Evolutionary conservation across 352 stramenopile genomes (phyloP).

Genomic region (Globisporangium spiculum): DNA sequence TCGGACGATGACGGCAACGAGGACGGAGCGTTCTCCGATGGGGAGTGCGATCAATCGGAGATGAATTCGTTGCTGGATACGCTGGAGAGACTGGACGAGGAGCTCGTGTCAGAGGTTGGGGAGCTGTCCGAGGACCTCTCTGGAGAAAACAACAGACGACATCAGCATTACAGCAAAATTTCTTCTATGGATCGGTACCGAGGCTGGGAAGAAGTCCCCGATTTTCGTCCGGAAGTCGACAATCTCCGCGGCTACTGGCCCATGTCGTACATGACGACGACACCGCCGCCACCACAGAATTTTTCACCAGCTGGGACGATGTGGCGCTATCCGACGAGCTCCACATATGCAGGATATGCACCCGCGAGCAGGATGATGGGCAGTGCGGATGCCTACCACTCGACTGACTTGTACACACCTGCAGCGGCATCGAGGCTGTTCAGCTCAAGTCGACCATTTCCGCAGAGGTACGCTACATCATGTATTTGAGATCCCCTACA

Average conservation of each 20-base stretch:
- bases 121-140: conserved; percentile 18
- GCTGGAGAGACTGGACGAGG: conserved; percentile 23
- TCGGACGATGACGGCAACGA: conserved; percentile 8
- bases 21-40: conserved; percentile 6
- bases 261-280: conserved; percentile 2
- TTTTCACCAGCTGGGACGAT: not conserved
- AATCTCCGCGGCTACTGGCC: conserved; percentile 5
- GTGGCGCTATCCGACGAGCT: conserved; percentile 15
- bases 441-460: conserved; percentile 9
- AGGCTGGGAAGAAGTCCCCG: conserved; percentile 5
- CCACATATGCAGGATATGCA: not conserved
- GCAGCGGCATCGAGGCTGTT: conserved; percentile 8
- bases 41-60: conserved; percentile 19
- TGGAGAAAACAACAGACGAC: not conserved
- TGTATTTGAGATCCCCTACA: not conserved
- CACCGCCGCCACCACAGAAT: not conserved
- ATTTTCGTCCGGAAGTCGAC: conserved; percentile 4
- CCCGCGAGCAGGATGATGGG: not conserved
- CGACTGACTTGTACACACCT: conserved; percentile 5
- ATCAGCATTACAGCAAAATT: not conserved
- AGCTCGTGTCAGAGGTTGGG: conserved; percentile 24
- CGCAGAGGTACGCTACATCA: conserved; percentile 3
- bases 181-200: conserved; percentile 7
- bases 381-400: conserved; percentile 3
- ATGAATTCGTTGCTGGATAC: conserved; percentile 17